A percentile compares a stretch with the other conserved stretches of the same genome.
Conservation (phyloP, 345 rosid genomes). For the Abelmoschus esculentus region DNA sequence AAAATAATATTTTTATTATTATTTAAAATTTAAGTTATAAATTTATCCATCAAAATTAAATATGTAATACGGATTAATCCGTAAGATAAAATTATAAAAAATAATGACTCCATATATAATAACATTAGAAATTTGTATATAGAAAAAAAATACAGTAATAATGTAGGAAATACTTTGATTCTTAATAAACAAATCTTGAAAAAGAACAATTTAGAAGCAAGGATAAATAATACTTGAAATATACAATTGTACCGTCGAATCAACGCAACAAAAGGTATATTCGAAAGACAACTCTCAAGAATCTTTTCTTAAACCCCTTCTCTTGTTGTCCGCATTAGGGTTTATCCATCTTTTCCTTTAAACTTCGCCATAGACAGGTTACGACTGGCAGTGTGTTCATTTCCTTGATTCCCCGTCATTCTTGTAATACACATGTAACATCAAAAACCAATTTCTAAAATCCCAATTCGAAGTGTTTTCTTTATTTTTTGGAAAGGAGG, state of each 20-base stretch:
- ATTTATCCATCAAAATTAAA: too few species aligned
- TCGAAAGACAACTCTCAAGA: not conserved
- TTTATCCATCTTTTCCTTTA: not conserved
- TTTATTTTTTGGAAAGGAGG: not conserved
- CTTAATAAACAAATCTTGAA: too few species aligned
- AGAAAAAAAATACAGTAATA: too few species aligned
- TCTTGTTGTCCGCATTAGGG: not conserved
- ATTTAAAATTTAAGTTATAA: too few species aligned
- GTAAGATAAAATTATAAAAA: too few species aligned
- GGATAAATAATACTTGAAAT: not conserved
- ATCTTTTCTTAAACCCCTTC: not conserved
- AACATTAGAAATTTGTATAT: too few species aligned
- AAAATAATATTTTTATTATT: too few species aligned
- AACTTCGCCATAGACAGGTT: not conserved
- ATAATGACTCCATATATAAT: too few species aligned
- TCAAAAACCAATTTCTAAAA: not conserved
- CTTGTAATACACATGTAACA: conserved; percentile 11
- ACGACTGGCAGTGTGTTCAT: not conserved
- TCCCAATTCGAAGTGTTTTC: not conserved
- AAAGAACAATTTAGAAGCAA: too few species aligned
- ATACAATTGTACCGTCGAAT: conserved; percentile 1
- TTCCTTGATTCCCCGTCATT: not conserved
- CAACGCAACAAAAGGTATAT: conserved; percentile 5
- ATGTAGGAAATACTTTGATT: too few species aligned
- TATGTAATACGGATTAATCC: too few species aligned